Conservation (phyloP, 2,329 filamentous ascomycete species). For the Ophiostoma montium region DNA sequence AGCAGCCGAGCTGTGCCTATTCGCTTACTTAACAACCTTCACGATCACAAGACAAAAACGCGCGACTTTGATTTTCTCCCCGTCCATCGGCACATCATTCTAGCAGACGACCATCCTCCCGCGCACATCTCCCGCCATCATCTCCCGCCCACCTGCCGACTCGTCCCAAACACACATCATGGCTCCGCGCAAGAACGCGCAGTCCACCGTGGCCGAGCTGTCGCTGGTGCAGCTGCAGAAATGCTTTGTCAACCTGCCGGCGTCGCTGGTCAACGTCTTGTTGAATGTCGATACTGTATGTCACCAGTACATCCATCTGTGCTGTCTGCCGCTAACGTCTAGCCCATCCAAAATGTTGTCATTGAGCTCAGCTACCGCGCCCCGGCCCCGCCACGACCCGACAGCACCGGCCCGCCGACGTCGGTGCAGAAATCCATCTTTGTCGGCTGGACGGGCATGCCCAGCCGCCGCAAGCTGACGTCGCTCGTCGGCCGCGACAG, state of each 20-base stretch:
- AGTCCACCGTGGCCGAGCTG: constrained; percentile 64
- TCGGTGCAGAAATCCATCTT: constrained; percentile 52
- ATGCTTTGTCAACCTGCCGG: constrained; percentile 85
- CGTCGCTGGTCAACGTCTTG: constrained; percentile 69
- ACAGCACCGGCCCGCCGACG: constrained; percentile 20
- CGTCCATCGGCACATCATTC: too few relatives aligned
- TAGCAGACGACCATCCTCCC: not conserved
- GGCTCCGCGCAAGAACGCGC: constrained; percentile 38
- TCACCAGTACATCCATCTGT: constrained; percentile 6
- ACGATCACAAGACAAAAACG: constrained; percentile 2
- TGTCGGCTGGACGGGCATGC: constrained; percentile 95
- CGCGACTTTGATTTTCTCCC: not conserved
- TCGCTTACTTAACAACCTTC: not conserved
- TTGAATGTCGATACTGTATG: constrained; percentile 82
- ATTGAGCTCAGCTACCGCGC: constrained; percentile 75
- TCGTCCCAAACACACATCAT: constrained; percentile 18
- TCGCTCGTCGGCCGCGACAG: constrained; percentile 57
- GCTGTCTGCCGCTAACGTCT: constrained; percentile 5
- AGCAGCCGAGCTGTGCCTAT: not conserved
- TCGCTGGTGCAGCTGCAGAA: constrained; percentile 80
- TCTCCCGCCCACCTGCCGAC: too few relatives aligned
- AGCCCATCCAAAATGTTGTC: constrained; percentile 91
- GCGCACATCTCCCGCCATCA: too few relatives aligned
- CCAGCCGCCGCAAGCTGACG: constrained; percentile 70
- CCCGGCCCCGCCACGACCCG: constrained; percentile 32